Conservation (phyloP, 306 rosid genomes). For the Malus fusca region DNA sequence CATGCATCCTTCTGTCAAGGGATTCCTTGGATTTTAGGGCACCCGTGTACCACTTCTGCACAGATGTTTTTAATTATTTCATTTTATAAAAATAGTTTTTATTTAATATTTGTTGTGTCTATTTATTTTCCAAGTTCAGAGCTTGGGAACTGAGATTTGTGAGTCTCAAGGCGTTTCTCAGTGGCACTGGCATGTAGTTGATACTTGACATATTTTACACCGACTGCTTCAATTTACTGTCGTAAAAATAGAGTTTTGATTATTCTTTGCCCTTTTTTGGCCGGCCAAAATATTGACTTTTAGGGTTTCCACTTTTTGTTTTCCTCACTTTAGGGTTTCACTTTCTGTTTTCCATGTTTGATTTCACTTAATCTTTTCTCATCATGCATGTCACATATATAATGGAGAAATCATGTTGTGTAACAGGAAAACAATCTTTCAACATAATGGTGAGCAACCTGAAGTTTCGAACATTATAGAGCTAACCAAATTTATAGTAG, state of each 20-base stretch:
- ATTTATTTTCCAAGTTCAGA: neutral
- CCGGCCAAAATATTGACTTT: neutral
- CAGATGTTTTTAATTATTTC: neutral
- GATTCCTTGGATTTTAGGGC: neutral
- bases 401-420: too few species aligned
- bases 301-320: neutral
- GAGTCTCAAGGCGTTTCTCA: conserved; percentile 8
- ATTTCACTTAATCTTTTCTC: too few species aligned
- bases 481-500: too few species aligned
- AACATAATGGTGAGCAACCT: too few species aligned
- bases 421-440: too few species aligned
- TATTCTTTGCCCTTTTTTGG: neutral
- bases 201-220: neutral
- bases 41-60: conserved; percentile 17
- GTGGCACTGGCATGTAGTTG: neutral
- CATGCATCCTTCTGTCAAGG: neutral
- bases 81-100: neutral
- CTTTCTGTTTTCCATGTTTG: too few species aligned
- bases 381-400: too few species aligned
- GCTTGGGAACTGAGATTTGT: conserved; percentile 31
- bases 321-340: neutral
- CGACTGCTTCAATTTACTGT: neutral
- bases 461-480: too few species aligned
- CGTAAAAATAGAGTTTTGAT: neutral
- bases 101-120: neutral